A percentile compares a stretch with the other conserved stretches of the same genome.
These are phyloP conservation scores for Aspergillus bridgeri DNA, from an alignment of 495 filamentous ascomycete species.

Conservation along the genomic window DNA sequence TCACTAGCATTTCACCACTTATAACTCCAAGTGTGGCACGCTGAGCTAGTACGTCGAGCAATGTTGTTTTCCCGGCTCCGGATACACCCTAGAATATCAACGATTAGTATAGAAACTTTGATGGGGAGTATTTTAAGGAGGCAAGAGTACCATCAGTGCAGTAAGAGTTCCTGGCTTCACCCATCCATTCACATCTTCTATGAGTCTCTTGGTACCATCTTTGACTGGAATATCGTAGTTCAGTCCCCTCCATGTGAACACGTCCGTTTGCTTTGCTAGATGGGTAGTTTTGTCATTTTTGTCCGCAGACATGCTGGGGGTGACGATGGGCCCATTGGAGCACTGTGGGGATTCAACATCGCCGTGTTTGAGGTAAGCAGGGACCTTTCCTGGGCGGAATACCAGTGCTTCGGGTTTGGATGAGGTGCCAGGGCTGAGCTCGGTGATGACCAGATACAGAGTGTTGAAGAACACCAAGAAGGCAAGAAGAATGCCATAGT, in stretches of 20 bases:
- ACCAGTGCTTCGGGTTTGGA: constrained; percentile 36
- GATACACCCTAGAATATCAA: constrained; percentile 30
- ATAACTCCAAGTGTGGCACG: constrained; percentile 49
- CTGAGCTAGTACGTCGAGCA: constrained; percentile 57
- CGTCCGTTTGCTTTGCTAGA: constrained; percentile 50
- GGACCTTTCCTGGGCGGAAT: constrained; percentile 35
- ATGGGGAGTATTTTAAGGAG: no score
- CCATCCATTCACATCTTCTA: constrained; percentile 60
- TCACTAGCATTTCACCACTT: constrained; percentile 48
- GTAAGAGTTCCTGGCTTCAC: constrained; percentile 64
- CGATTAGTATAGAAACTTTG: neutral
- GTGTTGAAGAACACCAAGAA: constrained; percentile 55
- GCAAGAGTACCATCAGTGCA: constrained; percentile 46
- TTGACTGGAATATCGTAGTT: constrained; percentile 62
- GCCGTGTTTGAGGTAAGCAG: constrained; percentile 19
- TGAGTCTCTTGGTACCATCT: constrained; percentile 50
- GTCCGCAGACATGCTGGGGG: neutral
- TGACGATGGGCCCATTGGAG: neutral
- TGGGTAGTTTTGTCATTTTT: constrained; percentile 27
- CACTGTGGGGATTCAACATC: constrained; percentile 7
- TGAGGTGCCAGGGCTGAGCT: constrained; percentile 27
- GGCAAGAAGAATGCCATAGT: constrained; percentile 58
- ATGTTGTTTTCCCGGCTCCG: constrained; percentile 64
- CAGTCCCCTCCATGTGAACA: constrained; percentile 70
- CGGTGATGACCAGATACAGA: constrained; percentile 36